Base-by-base conservation (phyloP, 2,329 filamentous ascomycete species). In the Bimuria novae-zelandiae region DNA sequence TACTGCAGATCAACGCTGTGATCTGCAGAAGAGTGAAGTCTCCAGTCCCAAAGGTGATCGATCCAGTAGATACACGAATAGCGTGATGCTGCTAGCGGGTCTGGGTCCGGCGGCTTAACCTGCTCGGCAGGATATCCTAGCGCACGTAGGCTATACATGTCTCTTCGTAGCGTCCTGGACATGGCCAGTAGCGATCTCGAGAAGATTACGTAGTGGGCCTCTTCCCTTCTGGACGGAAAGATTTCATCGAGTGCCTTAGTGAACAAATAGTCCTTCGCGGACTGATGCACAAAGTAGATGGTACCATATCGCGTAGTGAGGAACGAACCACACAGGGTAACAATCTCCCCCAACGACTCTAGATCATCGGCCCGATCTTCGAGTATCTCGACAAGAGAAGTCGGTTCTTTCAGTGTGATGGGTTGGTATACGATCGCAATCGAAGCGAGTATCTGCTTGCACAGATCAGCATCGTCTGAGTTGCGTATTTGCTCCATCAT, bases 261-360 rank as follows among this genome's bases (percentile, higher is more conserved):
- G 6, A 54, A 17, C 1, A 80, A 45, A 55, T 65, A 76, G 8
- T 79, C 76, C 52, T 77, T 76, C 0, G 74, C 77, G 1, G 76
- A 78, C 45, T 76, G 71, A 52, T 79, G 75, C 1, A 79, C 64
- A 50, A 77, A 70, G 35, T 65, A 71, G 7, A 79, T 19, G 4
- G 23, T 19, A 11, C 30, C 23, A 17, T 42, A n/a, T 4, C 23
- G n/a, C 11, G 30, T 2, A 23, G 40, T 30, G 1, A 42, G 40
- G n/a, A 30, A 30, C 16, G 23, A 42, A 3, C 23, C 23, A 21
- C 23, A 42, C 7, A 27, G 23, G 16, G 23, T 12, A 17, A 29
- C 10, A 30, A 29, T 30, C 4, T 42, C 25, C 7, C n/a, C n/a
- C 12, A 42, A 14, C 11, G 14, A 22, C 10, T n/a, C 12, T 8